Evolutionary conservation across 805 yeast species (phyloP), one percentile per base, ranked within the genome.

Genomic region (Saturnispora silvae): DNA sequence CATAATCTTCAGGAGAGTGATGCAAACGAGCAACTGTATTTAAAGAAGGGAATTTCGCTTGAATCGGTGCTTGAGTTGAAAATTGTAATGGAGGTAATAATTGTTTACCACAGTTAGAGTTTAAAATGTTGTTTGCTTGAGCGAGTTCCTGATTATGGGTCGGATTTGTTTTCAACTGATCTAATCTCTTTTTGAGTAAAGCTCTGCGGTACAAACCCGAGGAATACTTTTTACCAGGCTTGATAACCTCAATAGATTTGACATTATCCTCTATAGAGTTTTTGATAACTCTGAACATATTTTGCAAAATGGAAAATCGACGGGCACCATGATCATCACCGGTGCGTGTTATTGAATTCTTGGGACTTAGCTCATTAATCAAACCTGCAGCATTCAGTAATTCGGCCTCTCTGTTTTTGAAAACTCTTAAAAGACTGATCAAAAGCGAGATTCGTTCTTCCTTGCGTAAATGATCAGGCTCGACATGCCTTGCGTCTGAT

Each of bases 391-490:
- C 40, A 3, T 48, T 33, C 8, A 48, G 31, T 20, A 54, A 31
- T 26, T 54, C 56, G 7, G 31, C 24, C 20, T 47, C 44, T 24
- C 41, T 41, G 13, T 38, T 40, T 25, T 40, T 46, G 37, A 56
- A 57, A 0, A 52, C 47, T 17, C 56, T 35, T 5, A 64, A 34
- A 10, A 75, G 61, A 10, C 57, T 44, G 23, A 68, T 56, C 50
- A 81, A 54, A 18, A 81, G 54, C 4, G 48, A 50, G 15, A 78
- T 48, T 37, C 92, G 59, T 46, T 75, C 79, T 1, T 56, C 58
- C 50, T 76, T 80, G 40, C 62, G 65, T 40, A 81, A 57, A 56
- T 81, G 89, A 51, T 80, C 89, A 0, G 89, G 89, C 49, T 81
- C 87, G 31, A 61, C 64, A 54, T 81, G 89, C 26, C 71, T 59